These are phyloP conservation scores for Geosmithia flava DNA, from an alignment of 2,329 filamentous ascomycete species.

Conservation along the genomic window DNA sequence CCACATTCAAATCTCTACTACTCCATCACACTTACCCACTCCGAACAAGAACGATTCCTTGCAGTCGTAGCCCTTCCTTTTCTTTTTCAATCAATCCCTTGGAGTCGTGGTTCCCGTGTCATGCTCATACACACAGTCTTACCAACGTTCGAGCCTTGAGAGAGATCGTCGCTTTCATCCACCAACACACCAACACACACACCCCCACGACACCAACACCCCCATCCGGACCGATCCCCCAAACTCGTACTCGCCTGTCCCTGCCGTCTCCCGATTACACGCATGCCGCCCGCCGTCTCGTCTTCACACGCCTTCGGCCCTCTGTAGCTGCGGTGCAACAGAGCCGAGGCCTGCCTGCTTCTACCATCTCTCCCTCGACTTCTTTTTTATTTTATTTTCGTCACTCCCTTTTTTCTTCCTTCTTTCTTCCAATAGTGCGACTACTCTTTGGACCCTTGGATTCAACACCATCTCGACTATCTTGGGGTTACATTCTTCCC, in stretches of 20 bases:
- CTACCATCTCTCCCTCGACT: not conserved
- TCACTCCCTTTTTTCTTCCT: not conserved
- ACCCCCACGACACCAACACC: no score
- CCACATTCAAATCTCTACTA: not conserved
- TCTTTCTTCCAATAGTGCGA: not conserved
- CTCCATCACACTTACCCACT: no score
- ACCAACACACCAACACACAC: no score
- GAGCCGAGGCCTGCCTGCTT: not conserved
- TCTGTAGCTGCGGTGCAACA: not conserved
- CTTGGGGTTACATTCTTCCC: no score
- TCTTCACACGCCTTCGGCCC: not conserved
- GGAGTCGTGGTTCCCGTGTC: not conserved
- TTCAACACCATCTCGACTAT: no score
- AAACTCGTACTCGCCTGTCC: not conserved
- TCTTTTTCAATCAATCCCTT: no score
- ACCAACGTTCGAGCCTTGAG: not conserved
- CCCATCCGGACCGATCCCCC: no score
- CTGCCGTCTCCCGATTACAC: not conserved
- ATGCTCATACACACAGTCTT: not conserved
- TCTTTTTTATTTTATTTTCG: not conserved
- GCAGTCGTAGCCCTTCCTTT: no score
- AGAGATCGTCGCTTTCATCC: not conserved
- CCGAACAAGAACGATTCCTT: no score
- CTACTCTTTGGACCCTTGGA: no score
- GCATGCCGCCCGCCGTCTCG: not conserved